Percentiles rank a stretch among this genome's conserved stretches.
Conservation (phyloP, 352 stramenopile genomes). For the Peronosclerospora sorghi region DNA sequence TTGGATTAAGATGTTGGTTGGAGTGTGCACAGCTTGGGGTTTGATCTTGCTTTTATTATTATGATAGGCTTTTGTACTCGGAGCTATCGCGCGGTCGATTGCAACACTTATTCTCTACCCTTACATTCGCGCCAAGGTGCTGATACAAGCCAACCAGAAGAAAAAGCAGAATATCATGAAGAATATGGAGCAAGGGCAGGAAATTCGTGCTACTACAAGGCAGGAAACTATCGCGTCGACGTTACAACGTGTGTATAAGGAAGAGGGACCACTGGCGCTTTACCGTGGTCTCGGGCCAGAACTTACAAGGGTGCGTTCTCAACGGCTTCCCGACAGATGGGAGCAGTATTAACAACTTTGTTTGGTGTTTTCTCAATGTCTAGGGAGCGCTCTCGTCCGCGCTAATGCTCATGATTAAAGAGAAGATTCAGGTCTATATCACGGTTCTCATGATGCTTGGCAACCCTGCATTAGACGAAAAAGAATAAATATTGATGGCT, state of each 20-base stretch:
- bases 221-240: constrained; percentile 74
- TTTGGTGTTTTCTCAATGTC: too few relatives aligned
- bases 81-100: constrained; percentile 88
- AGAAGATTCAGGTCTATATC: constrained; percentile 91
- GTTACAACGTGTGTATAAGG: constrained; percentile 61
- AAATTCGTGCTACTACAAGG: constrained; percentile 21
- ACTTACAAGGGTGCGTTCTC: constrained; percentile 70
- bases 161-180: constrained; percentile 5
- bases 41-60: too few relatives aligned
- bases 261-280: constrained; percentile 81
- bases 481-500: too few relatives aligned
- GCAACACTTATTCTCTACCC: too few relatives aligned
- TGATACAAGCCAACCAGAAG: too few relatives aligned
- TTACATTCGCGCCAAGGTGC: too few relatives aligned
- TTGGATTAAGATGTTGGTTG: background rate
- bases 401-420: constrained; percentile 97
- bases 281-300: constrained; percentile 92
- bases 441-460: constrained; percentile 68
- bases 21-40: background rate
- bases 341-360: background rate
- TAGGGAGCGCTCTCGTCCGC: constrained; percentile 92
- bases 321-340: background rate
- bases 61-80: too few relatives aligned
- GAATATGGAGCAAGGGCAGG: constrained; percentile 7
- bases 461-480: constrained; percentile 16